Evolutionary conservation across 2,329 filamentous ascomycete genomes (phyloP).

Genomic region (Cladosporium cucumerinum): DNA sequence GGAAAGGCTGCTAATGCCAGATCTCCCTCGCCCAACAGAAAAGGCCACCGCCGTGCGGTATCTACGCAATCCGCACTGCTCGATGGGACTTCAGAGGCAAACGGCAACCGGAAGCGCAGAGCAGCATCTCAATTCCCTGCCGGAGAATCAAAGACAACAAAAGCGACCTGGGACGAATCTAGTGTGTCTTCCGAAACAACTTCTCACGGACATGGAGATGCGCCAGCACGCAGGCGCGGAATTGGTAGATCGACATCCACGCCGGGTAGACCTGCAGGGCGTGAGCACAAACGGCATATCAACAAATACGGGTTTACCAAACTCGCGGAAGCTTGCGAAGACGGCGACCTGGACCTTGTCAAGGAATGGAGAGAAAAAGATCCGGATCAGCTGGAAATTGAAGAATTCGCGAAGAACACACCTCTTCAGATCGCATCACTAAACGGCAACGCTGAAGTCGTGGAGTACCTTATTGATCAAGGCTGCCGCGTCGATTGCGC

Average conservation of each 20-base stretch:
- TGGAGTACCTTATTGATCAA: conserved; percentile 78
- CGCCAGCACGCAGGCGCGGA: conserved; percentile 55
- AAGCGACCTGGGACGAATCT: conserved; percentile 58
- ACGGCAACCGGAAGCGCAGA: conserved; percentile 28
- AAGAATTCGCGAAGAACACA: conserved; percentile 94
- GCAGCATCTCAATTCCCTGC: conserved; percentile 51
- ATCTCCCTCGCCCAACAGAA: conserved; percentile 60
- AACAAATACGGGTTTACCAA: conserved; percentile 91
- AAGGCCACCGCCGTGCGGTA: conserved; percentile 59
- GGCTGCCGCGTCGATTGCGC: conserved; percentile 81
- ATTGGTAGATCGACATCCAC: conserved; percentile 51
- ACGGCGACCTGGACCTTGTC: conserved; percentile 75
- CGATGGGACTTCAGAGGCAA: conserved; percentile 45
- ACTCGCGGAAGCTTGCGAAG: conserved; percentile 83
- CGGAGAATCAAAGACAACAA: conserved; percentile 30
- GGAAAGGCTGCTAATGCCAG: conserved; percentile 32
- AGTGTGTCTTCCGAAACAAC: conserved; percentile 46
- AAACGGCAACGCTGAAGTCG: conserved; percentile 81
- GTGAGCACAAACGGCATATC: conserved; percentile 70
- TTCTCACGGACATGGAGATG: conserved; percentile 60
- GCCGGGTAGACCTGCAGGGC: conserved; percentile 58
- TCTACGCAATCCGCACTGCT: conserved; percentile 61
- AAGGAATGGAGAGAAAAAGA: conserved; percentile 72
- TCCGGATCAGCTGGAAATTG: conserved; percentile 81
- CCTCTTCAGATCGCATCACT: conserved; percentile 90